Base-by-base conservation (phyloP, 805 yeast genomes). In the Yamadazyma phyllophila region DNA sequence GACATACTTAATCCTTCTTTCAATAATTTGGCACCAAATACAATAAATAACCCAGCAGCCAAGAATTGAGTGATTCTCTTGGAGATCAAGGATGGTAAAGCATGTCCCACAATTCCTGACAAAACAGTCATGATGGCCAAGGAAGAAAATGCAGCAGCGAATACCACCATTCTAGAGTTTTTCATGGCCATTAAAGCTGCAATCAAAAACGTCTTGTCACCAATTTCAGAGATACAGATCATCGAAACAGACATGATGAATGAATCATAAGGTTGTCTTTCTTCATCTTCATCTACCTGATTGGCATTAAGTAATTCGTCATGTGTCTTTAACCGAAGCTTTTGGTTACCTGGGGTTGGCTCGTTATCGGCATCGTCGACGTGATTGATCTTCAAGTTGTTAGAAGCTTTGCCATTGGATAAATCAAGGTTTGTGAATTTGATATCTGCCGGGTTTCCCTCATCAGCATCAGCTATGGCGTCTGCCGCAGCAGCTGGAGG, bases 161-260 rank as follows among this genome's bases (percentile, higher is more conserved):
- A 92, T n/a, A 94, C 98, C 39, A 88, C 74, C 59, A 78, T 57
- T 57, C 95, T 78, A 14, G 91, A 80, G 66, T 90, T 84, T 61
- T 88, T 87, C 98, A 94, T 94, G 26, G 98, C 96, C 97, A 94
- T 91, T 53, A 94, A 74, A 1, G 97, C 98, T 30, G 99, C 97
- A 57, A 94, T 89, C 53, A 94, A 76, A 62, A 94, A 94, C 0
- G 99, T 94, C 70, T 94, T 94, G 65, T 94, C 99, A 48, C 99
- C 99, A 48, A 94, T 85, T 66, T 94, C 99, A 26, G 96, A 87
- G n/a, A 90, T 87, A 27, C 88, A 69, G 59, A 94, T 94, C 99
- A 94, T 94, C 12, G 92, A 80, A 29, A 83, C 70, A 1, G 98
- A 80, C 83, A 92, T 81, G 48, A 87, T 56, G 55, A 94, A 85